phyloP scores from a whole-genome alignment of 208 protist genomes.

The Angomonas deanei region DNA sequence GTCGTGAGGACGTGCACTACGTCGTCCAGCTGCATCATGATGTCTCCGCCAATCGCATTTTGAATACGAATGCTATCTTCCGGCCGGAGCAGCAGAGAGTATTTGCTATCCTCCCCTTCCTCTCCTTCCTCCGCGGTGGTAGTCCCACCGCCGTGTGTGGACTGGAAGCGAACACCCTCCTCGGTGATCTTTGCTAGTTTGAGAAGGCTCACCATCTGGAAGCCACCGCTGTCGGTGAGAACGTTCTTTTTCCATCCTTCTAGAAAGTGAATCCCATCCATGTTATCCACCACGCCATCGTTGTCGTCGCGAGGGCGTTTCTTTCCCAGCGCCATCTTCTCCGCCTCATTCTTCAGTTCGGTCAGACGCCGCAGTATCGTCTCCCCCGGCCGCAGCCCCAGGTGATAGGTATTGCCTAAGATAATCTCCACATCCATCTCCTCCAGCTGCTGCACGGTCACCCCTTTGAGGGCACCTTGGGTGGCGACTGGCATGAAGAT shows the following conservation, averaged over 20 bases:
- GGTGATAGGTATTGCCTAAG: slow-evolving; percentile 98
- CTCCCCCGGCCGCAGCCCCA: slow-evolving; percentile 93
- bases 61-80: slow-evolving; percentile 98
- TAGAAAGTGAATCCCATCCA: slow-evolving; percentile 97
- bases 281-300: slow-evolving; percentile 55
- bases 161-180: slow-evolving; percentile 98
- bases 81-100: slow-evolving; percentile 94
- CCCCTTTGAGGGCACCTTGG: slow-evolving; percentile 95
- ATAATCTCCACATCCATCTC: slow-evolving; percentile 95
- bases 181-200: slow-evolving; percentile 97
- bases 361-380: slow-evolving; percentile 73
- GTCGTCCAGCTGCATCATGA: slow-evolving; percentile 99
- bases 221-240: slow-evolving; percentile 97
- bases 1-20: slow-evolving; percentile 91
- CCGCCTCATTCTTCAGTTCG: slow-evolving; percentile 48
- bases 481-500: slow-evolving; percentile 99
- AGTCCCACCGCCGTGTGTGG: slow-evolving; percentile 92
- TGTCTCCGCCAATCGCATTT: slow-evolving; percentile 98
- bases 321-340: neutral
- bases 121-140: slow-evolving; percentile 7
- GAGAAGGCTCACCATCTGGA: slow-evolving; percentile 98
- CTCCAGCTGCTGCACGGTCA: slow-evolving; percentile 92
- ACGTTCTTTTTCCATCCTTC: slow-evolving; percentile 95
- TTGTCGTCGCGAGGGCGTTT: neutral
- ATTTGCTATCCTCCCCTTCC: slow-evolving; percentile 17